These are phyloP conservation scores for Thoreauomyces humboldtii DNA, from an alignment of 192 early-diverging fungal species.

Conservation along the genomic window DNA sequence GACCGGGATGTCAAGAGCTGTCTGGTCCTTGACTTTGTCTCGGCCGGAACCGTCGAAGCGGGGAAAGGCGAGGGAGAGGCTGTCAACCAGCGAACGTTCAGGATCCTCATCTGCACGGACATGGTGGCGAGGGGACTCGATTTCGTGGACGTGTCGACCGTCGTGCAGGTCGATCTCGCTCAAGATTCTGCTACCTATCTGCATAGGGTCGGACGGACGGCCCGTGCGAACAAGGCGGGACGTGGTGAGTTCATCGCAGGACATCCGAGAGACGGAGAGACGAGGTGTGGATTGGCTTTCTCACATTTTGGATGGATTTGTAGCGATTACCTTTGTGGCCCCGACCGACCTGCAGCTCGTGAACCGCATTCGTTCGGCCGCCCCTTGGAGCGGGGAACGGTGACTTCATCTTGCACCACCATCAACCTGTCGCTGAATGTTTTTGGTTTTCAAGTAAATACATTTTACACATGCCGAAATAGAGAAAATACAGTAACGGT, in stretches of 20 bases:
- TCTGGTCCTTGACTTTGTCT: constrained; percentile 10
- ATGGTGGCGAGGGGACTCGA: constrained; percentile 88
- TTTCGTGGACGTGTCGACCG: constrained; percentile 70
- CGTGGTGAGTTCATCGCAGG: constrained; percentile 22
- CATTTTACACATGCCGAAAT: too few relatives aligned
- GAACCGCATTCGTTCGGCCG: too few relatives aligned
- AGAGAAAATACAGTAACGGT: too few relatives aligned
- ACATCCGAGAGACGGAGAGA: not conserved
- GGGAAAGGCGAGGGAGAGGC: not conserved
- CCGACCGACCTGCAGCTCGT: not conserved
- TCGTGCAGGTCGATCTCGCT: constrained; percentile 88
- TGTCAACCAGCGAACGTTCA: constrained; percentile 7
- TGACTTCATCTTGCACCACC: too few relatives aligned
- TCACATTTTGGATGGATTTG: not conserved
- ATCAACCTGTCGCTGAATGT: too few relatives aligned
- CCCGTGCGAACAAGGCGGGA: constrained; percentile 79
- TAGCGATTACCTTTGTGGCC: constrained; percentile 7
- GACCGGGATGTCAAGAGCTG: not conserved
- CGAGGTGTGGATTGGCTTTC: not conserved
- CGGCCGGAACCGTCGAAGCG: not conserved
- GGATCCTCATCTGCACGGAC: constrained; percentile 76
- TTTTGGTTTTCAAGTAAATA: too few relatives aligned
- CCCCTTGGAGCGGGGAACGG: too few relatives aligned
- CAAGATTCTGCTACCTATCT: constrained; percentile 80
- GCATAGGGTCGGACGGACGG: constrained; percentile 91